phyloP scores from a whole-genome alignment of 2,329 filamentous ascomycete genomes.

The Teratosphaeria zuluensis region DNA sequence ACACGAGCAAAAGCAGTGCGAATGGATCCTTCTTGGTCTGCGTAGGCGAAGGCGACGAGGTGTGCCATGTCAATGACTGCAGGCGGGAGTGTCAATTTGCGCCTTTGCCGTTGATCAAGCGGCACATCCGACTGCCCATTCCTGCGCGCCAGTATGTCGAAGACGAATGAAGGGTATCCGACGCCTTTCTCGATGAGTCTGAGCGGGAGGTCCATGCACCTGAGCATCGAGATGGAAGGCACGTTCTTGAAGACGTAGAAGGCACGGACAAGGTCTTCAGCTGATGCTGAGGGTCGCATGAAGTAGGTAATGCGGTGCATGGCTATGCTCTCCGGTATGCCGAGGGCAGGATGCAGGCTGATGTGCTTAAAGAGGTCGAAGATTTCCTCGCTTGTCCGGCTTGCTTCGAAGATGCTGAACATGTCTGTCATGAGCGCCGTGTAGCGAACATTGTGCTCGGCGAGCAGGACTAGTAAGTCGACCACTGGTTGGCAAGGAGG shows the following conservation, averaged over 20 bases:
- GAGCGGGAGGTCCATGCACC: conserved; percentile 12
- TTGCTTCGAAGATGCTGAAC: conserved; percentile 5
- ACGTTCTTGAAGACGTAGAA: conserved; percentile 10
- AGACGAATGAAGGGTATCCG: conserved; percentile 9
- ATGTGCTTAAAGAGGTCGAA: conserved; percentile 2
- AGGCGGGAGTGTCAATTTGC: conserved; percentile 18
- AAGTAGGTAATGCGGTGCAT: conserved; percentile 12
- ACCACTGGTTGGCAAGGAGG: conserved; percentile 2
- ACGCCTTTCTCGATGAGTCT: conserved; percentile 8
- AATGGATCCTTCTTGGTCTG: conserved; percentile 27
- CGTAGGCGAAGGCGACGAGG: conserved; percentile 35
- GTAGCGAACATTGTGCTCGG: conserved; percentile 2
- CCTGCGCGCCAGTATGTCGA: conserved; percentile 13
- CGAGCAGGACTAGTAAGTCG: conserved; percentile 1
- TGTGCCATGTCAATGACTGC: conserved; percentile 36
- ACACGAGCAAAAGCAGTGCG: conserved; percentile 38
- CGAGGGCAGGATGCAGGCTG: background rate
- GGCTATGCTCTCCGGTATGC: conserved; percentile 6
- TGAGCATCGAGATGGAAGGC: conserved; percentile 9
- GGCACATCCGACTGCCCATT: conserved; percentile 6
- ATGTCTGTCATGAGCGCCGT: conserved; percentile 4
- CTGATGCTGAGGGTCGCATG: conserved; percentile 1
- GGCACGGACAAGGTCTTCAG: conserved; percentile 5
- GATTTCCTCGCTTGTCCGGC: background rate
- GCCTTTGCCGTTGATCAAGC: conserved; percentile 2